phyloP scores from a whole-genome alignment of 2,329 filamentous ascomycete genomes.

The Acephala macrosclerotiorum region DNA sequence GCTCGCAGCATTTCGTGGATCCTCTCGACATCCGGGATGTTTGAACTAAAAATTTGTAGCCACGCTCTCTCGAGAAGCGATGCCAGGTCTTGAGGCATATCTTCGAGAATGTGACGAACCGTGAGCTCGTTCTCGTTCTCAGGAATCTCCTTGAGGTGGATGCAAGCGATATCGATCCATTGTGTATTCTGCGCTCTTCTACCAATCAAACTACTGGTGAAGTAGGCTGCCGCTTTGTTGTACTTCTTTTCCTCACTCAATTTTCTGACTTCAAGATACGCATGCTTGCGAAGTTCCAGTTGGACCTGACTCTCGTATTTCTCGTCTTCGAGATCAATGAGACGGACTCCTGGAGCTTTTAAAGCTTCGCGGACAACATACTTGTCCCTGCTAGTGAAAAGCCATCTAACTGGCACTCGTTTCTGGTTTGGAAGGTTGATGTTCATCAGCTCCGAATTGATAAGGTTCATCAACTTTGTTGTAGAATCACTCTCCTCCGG shows the following conservation, averaged over 20 bases:
- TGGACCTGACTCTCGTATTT: slow-evolving; percentile 1
- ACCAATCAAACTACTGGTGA: slow-evolving; percentile 1
- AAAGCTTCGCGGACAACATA: background rate
- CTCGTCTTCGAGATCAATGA: slow-evolving; percentile 5
- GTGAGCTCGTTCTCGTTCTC: slow-evolving; percentile 5
- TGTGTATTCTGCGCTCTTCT: slow-evolving; percentile 1
- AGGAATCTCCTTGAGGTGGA: background rate
- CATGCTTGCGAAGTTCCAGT: background rate
- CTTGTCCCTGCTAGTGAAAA: slow-evolving; percentile 6
- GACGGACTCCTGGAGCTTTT: background rate
- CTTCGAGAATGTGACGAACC: background rate
- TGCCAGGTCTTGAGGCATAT: slow-evolving; percentile 9
- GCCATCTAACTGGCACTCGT: background rate
- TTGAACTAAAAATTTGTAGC: slow-evolving; percentile 8
- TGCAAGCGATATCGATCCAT: slow-evolving; percentile 4
- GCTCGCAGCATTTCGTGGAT: slow-evolving; percentile 14
- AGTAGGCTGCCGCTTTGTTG: background rate
- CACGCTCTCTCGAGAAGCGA: slow-evolving; percentile 5
- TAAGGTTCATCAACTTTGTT: background rate
- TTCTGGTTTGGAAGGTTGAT: background rate
- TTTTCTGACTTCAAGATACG: background rate
- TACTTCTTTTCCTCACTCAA: slow-evolving; percentile 1
- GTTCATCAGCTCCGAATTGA: slow-evolving; percentile 1
- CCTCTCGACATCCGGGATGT: slow-evolving; percentile 4
- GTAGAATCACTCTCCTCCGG: slow-evolving; percentile 6